A percentile compares a stretch with the other conserved stretches of the same genome.
Evolutionary conservation across 208 protist genomes (phyloP).

Genomic region (Blechomonas ayalai): DNA sequence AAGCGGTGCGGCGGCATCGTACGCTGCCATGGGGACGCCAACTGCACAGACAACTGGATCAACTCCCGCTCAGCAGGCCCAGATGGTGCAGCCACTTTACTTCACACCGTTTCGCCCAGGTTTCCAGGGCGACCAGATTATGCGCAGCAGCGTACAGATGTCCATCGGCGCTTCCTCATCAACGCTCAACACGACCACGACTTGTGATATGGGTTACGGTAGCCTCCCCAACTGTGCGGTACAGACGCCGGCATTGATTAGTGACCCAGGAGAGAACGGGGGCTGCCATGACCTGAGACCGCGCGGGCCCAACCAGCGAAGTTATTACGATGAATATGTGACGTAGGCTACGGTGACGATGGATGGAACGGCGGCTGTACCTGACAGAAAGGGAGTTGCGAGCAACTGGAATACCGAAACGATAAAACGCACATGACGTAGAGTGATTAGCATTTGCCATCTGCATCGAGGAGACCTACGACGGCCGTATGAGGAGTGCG

Average conservation of each 20-base stretch:
- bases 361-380: not conserved
- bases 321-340: constrained; percentile 1
- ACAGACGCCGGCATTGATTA: not conserved
- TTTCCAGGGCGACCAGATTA: constrained; percentile 11
- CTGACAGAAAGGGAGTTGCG: no score
- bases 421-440: no score
- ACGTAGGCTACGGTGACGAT: constrained; percentile 1
- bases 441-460: no score
- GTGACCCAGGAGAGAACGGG: not conserved
- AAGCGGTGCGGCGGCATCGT: not conserved
- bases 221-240: no score
- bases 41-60: not conserved
- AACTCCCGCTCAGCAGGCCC: constrained; percentile 1
- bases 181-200: constrained; percentile 6
- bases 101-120: constrained; percentile 18
- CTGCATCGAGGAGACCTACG: no score
- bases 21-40: not conserved
- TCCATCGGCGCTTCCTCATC: constrained; percentile 5
- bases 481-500: no score
- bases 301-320: not conserved
- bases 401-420: no score
- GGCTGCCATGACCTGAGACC: constrained; percentile 1
- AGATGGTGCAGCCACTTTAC: constrained; percentile 12
- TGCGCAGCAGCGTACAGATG: constrained; percentile 19
- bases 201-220: no score